Conservation (phyloP, 495 filamentous ascomycete species). For the Corynascus novoguineensis region DNA sequence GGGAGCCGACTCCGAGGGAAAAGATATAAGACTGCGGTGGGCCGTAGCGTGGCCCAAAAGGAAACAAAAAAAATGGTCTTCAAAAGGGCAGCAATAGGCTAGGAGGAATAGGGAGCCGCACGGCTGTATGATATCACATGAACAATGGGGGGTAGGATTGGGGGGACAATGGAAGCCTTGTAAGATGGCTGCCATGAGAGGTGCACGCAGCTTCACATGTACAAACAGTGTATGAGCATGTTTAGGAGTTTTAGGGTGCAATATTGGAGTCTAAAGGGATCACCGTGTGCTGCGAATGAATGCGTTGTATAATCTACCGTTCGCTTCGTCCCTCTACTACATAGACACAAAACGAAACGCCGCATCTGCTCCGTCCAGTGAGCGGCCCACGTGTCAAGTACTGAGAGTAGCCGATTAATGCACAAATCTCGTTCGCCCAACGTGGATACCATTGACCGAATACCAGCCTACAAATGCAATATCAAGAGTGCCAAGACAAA, state of each 20-base stretch:
- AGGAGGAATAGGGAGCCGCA: neutral
- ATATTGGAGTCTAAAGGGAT: too few species aligned
- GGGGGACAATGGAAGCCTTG: neutral
- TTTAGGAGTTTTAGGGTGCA: neutral
- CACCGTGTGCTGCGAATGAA: neutral
- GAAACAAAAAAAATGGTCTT: too few species aligned
- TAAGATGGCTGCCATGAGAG: neutral
- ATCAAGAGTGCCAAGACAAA: neutral
- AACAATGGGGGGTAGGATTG: too few species aligned
- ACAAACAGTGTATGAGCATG: neutral
- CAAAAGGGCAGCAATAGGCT: too few species aligned
- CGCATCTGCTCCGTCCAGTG: too few species aligned
- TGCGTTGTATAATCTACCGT: neutral
- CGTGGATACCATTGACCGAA: neutral
- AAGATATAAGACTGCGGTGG: conserved; percentile 25
- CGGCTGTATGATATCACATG: too few species aligned
- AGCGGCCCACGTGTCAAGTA: too few species aligned
- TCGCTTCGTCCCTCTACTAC: neutral
- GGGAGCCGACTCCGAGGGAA: conserved; percentile 48
- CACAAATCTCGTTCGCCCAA: neutral
- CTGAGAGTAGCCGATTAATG: neutral
- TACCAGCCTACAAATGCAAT: conserved; percentile 1
- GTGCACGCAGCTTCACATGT: neutral
- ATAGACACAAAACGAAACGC: too few species aligned
- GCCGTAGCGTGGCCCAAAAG: too few species aligned